phyloP scores from a whole-genome alignment of 495 filamentous ascomycete genomes.

The Penicillium coffeae region DNA sequence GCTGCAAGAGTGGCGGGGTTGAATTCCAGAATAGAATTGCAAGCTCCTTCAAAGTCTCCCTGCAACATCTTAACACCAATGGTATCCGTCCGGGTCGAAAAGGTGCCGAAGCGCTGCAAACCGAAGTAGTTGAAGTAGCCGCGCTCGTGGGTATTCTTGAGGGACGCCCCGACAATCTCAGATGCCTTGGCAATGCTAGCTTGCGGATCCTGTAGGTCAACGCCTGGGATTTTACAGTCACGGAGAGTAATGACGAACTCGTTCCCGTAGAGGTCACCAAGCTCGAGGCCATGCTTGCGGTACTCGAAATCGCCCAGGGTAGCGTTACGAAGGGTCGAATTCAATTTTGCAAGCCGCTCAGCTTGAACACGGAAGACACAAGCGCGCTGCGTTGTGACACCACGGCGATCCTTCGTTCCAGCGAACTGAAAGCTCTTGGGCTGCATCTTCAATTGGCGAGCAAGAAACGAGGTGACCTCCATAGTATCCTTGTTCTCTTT shows the following conservation, averaged over 20 bases:
- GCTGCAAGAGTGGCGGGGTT: constrained; percentile 49
- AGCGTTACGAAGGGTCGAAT: constrained; percentile 57
- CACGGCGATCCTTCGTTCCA: constrained; percentile 91
- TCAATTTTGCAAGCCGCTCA: constrained; percentile 59
- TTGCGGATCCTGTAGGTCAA: constrained; percentile 37
- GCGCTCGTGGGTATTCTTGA: constrained; percentile 51
- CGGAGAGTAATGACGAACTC: constrained; percentile 88
- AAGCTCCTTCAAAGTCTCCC: constrained; percentile 72
- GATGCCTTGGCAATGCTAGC: constrained; percentile 39
- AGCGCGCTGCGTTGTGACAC: constrained; percentile 80
- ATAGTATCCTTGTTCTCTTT: constrained; percentile 99
- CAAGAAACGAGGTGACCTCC: constrained; percentile 76
- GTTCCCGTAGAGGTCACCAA: constrained; percentile 83
- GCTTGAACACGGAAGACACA: constrained; percentile 64
- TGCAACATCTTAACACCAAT: constrained; percentile 80
- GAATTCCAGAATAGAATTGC: constrained; percentile 68
- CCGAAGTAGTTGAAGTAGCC: constrained; percentile 98
- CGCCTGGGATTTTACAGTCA: constrained; percentile 64
- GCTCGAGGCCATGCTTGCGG: constrained; percentile 60
- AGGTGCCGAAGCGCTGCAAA: constrained; percentile 89
- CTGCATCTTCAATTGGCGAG: constrained; percentile 62
- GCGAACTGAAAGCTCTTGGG: constrained; percentile 74
- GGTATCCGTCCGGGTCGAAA: constrained; percentile 72
- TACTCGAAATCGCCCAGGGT: constrained; percentile 76
- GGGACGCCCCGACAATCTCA: constrained; percentile 52